Evolutionary conservation across 805 yeast species (phyloP).

Genomic region (Wickerhamia fluorescens): DNA sequence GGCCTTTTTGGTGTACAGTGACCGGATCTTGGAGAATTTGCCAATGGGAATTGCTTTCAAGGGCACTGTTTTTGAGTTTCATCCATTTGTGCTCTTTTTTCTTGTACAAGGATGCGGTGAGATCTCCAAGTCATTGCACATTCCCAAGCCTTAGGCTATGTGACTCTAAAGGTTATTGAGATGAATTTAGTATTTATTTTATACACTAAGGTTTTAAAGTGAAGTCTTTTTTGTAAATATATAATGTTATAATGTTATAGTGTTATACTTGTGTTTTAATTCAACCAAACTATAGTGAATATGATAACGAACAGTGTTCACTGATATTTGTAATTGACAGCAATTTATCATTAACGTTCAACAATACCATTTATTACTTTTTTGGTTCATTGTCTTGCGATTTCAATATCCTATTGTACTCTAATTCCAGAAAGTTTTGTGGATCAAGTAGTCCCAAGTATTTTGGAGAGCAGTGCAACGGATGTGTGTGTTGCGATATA

Average conservation of each 20-base stretch:
- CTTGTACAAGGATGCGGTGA: conserved; percentile 81
- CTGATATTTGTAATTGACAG: too few relatives aligned
- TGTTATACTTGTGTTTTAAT: too few relatives aligned
- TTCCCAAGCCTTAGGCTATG: conserved; percentile 65
- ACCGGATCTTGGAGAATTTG: conserved; percentile 42
- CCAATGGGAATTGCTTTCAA: conserved; percentile 60
- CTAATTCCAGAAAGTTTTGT: conserved; percentile 19
- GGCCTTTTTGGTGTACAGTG: conserved; percentile 57
- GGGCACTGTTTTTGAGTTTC: conserved; percentile 63
- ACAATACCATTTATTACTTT: too few relatives aligned
- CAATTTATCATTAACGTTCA: too few relatives aligned
- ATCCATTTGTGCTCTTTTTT: conserved; percentile 59
- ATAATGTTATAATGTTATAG: too few relatives aligned
- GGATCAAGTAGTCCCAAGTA: conserved; percentile 36
- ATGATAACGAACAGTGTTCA: too few relatives aligned
- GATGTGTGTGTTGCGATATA: conserved; percentile 25
- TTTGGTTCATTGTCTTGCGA: neutral
- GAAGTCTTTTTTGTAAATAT: too few relatives aligned
- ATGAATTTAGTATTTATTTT: too few relatives aligned
- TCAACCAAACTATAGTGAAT: too few relatives aligned
- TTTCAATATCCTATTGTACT: conserved; percentile 11
- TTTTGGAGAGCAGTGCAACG: conserved; percentile 14
- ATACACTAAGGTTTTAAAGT: conserved; percentile 2
- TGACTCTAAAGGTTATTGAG: too few relatives aligned
- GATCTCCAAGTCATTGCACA: conserved; percentile 83